A percentile compares a stretch with the other conserved stretches of the same genome.
These are phyloP conservation scores for Rhynchosporium agropyri DNA, from an alignment of 2,329 filamentous ascomycete species.

Conservation along the genomic window DNA sequence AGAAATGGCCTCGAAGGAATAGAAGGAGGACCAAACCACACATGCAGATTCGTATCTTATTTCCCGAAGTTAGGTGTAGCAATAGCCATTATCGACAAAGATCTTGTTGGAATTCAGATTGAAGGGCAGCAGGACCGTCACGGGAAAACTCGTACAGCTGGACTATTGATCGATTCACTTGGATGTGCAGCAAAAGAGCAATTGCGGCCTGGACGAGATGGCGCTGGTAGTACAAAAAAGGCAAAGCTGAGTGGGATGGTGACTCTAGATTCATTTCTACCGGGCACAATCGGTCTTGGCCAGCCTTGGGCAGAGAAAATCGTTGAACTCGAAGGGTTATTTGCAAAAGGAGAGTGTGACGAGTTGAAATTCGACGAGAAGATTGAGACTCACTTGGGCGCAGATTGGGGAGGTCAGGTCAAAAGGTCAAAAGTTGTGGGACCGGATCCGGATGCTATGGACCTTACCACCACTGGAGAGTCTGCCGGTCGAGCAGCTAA, in stretches of 20 bases:
- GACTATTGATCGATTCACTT: slow-evolving; percentile 73
- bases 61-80: slow-evolving; percentile 68
- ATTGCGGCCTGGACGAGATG: slow-evolving; percentile 34
- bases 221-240: slow-evolving; percentile 4
- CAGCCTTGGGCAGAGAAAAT: slow-evolving; percentile 28
- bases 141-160: slow-evolving; percentile 58
- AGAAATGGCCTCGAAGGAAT: slow-evolving; percentile 22
- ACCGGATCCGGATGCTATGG: not conserved
- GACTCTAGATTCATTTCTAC: slow-evolving; percentile 37
- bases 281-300: slow-evolving; percentile 32
- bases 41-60: slow-evolving; percentile 58
- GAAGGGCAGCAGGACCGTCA: slow-evolving; percentile 60
- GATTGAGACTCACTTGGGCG: slow-evolving; percentile 45
- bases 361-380: slow-evolving; percentile 47
- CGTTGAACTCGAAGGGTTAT: slow-evolving; percentile 43
- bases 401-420: slow-evolving; percentile 27
- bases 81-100: slow-evolving; percentile 64
- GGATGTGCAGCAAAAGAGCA: slow-evolving; percentile 60
- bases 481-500: slow-evolving; percentile 35
- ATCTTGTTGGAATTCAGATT: slow-evolving; percentile 70
- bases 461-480: slow-evolving; percentile 23
- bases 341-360: slow-evolving; percentile 40
- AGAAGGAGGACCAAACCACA: slow-evolving; percentile 19
- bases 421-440: slow-evolving; percentile 15
- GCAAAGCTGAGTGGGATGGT: slow-evolving; percentile 9